Evolutionary conservation across 495 filamentous ascomycete species (phyloP), one percentile per base, ranked within the genome.

Genomic region (Aspergillus homomorphus): DNA sequence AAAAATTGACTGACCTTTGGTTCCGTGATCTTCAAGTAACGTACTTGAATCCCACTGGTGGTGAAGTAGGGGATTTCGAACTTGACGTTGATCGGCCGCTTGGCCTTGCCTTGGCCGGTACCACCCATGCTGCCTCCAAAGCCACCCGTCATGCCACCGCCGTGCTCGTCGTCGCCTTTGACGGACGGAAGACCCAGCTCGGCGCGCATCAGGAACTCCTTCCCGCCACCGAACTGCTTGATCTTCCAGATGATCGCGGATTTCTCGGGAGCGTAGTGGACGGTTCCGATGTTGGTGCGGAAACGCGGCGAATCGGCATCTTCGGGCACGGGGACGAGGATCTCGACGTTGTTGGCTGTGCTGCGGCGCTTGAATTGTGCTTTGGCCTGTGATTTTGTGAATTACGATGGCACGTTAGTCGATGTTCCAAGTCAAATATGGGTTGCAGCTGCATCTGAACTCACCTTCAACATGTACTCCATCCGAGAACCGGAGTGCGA

Each of bases 1-100:
- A 18, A 63, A 23, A 14, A 21, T 43, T 8, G 41, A 20, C n/a
- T n/a, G n/a, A 96, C 92, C 91, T 99, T 99, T 5, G 94, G 95
- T 75, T 99, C 94, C 57, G 95, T 98, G 66, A 99, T 99, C 84
- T 99, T 99, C 75, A 99, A 72, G 70, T 99, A 99, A 57, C 94
- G 86, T 61, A 98, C 95, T 73, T 98, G 94, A 67, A 99, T 99
- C 30, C 94, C 94, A 72, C 89, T 94, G 4, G 94, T 99, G 8
- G 94, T 99, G 71, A 99, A 99, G 73, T 99, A 99, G 26, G 95
- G 95, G 71, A 98, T 98, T 80, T 99, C 95, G 72, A 98, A 99
- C 76, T 98, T 99, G 77, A 99, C 94, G 70, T 88, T 92, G 68
- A 98, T 98, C 2, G 95, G 95, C 58, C 94, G 79, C 81, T 98